Base-by-base conservation (phyloP, 2,329 filamentous ascomycete species). In the Trichoderma lentiforme region DNA sequence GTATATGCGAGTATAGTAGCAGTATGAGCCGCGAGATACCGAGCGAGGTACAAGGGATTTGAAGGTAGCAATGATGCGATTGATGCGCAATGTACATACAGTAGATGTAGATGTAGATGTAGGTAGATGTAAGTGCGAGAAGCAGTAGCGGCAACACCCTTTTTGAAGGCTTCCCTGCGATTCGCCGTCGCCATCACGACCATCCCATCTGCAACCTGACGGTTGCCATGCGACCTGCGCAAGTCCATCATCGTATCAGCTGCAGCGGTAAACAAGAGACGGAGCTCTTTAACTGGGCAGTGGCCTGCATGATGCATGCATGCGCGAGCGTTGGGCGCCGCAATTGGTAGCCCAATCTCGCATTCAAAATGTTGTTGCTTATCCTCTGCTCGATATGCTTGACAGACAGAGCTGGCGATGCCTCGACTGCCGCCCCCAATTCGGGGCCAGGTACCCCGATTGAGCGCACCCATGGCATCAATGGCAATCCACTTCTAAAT, bases 161-260 rank as follows among this genome's bases (percentile, higher is more conserved):
- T 69, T 69, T 69, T 39, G 60, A 69, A 68, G 57, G 24, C 11
- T 30, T 39, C 39, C 5, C n/a, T 51, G 43, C 28, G 32, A 60
- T 69, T 69, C 66, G 66, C 34, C 39, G 28, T 69, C 56, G 56
- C 66, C 66, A 69, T 60, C 66, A 61, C 56, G 66, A 36, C 66
- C 14, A 34, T 60, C 56, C 66, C 64, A 53, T 61, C 43, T 34
- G 43, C 61, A 39, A 21, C 26, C 36, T 12, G 57, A 26, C 28
- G 66, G 66, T 69, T 69, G 66, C 66, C 66, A 69, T 69, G 66
- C 66, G 56, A 69, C 66, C 66, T 69, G 56, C 34, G 15, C 36
- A n/a, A 34, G 66, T 26, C 36, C 53, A 61, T 61, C 53, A n/a
- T 34, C 56, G 56, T 36, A 69, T 61, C 66, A 61, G 47, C 32